Evolutionary conservation across 148 eudicot genomes (phyloP).

Genomic region (Amaranthus hypochondriacus): DNA sequence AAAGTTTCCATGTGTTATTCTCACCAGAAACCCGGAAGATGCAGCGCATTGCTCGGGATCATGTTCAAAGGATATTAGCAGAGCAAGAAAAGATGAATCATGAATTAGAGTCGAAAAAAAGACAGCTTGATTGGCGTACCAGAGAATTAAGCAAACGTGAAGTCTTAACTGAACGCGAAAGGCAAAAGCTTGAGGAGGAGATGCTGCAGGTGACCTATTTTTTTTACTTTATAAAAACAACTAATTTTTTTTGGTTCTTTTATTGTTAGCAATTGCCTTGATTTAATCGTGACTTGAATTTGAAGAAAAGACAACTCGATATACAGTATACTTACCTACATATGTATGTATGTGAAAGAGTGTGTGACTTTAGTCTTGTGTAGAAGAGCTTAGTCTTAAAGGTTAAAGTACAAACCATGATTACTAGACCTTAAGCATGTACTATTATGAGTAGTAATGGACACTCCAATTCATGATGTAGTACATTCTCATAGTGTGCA

Average conservation of each 20-base stretch:
- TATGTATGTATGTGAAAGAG: too few relatives aligned
- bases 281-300: background rate
- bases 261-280: background rate
- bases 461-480: too few relatives aligned
- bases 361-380: too few relatives aligned
- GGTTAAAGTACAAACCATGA: too few relatives aligned
- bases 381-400: too few relatives aligned
- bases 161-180: conserved; percentile 70
- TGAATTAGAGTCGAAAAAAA: conserved; percentile 58
- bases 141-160: conserved; percentile 67
- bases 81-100: conserved; percentile 65
- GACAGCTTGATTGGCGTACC: conserved; percentile 53
- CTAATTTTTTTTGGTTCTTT: background rate
- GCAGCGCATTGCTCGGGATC: conserved; percentile 59
- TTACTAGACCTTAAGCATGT: too few relatives aligned
- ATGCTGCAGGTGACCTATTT: conserved; percentile 51
- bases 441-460: too few relatives aligned
- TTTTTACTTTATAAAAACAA: background rate
- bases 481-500: too few relatives aligned
- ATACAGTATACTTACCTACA: too few relatives aligned
- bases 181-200: conserved; percentile 77
- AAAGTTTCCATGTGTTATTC: background rate
- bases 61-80: conserved; percentile 45
- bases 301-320: background rate
- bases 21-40: conserved; percentile 68